Evolutionary conservation across 83 land plant genomes (phyloP), one percentile per base, ranked within the genome.

Genomic region (Larix sibirica): DNA sequence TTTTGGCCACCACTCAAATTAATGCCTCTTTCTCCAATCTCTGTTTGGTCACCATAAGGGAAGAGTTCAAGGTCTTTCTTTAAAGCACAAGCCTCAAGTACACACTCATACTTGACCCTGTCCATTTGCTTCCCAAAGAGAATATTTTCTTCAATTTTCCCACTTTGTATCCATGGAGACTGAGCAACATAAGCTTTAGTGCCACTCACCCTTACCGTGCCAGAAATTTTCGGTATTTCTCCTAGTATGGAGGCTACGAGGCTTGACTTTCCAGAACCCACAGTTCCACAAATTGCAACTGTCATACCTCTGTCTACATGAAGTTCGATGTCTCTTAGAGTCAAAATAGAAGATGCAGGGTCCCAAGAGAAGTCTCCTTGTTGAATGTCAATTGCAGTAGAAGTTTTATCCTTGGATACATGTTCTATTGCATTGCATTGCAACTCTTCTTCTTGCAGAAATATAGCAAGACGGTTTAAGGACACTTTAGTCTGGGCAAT

Each of bases 1-100:
- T 95, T 96, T 69, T 96, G 97, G 6, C 98, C 98, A 31, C 98
- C 98, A 87, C 98, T 96, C 77, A 96, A 81, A 84, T 95, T 96
- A 58, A 95, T 85, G 42, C 99, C 99, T 75, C 98, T 88, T 66
- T 95, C 99, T 59, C 99, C 99, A 58, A 95, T 87, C 31, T 88
- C 77, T 60, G 90, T 89, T 64, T 85, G 83, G 77, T 96, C 99
- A 38, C 95, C 95, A 85, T 86, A 85, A n/a, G 87, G 80, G 90
- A 93, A 92, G 62, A 86, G 69, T 64, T 86, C 86, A 18, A 95
- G 76, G 73, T 97, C 99, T 79, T 84, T 90, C 33, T 88, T 83
- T 81, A 97, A 80, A 16, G 92, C 91, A 86, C 99, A 97, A 9
- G 83, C 94, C 60, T 83, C 75, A 17, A 97, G 58, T 20, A 94